A percentile compares a stretch with the other conserved stretches of the same genome.
Conservation (phyloP, 176 grass and related monocot species). For the Carex parvula region DNA sequence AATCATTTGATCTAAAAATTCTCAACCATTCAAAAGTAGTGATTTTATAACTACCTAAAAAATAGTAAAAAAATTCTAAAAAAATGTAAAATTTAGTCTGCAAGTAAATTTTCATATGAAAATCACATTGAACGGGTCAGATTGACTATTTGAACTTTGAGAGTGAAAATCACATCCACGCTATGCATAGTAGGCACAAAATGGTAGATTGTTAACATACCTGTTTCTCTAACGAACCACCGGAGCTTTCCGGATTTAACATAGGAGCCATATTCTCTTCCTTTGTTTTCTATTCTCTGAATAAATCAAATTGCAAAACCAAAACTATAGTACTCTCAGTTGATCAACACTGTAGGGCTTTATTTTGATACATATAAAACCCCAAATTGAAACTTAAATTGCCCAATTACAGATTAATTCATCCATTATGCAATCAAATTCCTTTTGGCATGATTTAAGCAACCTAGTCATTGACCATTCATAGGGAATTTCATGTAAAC, state of each 20-base stretch:
- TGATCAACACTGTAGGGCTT: background rate
- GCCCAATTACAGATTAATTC: background rate
- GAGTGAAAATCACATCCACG: too few relatives aligned
- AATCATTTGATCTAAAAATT: too few relatives aligned
- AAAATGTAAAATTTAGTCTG: too few relatives aligned
- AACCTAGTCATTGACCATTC: background rate
- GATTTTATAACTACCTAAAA: too few relatives aligned
- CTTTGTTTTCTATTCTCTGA: constrained; percentile 87
- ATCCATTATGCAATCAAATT: background rate
- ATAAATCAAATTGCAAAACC: constrained; percentile 15
- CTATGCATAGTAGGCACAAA: background rate
- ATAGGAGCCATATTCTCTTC: constrained; percentile 63
- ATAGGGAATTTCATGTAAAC: background rate
- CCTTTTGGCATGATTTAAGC: background rate
- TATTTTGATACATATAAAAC: background rate
- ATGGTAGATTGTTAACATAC: constrained; percentile 24
- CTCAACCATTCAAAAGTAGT: too few relatives aligned
- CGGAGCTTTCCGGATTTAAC: constrained; percentile 70
- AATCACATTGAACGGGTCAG: too few relatives aligned
- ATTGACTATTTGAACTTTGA: too few relatives aligned
- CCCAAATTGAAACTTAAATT: background rate
- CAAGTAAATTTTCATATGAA: too few relatives aligned
- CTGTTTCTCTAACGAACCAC: constrained; percentile 95
- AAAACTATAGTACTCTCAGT: background rate
- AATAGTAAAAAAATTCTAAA: too few relatives aligned